Base-by-base conservation (phyloP, 148 eudicot genomes). In the Amaranthus palmeri region DNA sequence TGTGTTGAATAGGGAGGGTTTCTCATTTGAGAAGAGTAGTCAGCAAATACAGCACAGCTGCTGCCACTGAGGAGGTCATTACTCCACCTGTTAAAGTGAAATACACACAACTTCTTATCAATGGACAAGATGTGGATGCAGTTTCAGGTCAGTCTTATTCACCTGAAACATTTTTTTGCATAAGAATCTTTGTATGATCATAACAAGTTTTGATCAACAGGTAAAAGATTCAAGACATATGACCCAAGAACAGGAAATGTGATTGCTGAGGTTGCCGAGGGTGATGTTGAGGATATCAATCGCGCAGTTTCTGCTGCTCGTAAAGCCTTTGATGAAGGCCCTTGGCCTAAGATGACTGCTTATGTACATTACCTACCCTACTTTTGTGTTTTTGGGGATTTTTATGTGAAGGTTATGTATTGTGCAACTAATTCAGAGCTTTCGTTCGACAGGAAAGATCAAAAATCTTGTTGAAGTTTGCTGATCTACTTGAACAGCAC, bases 271-370 rank as follows among this genome's bases (percentile, higher is more conserved):
- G 90, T 91, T 50, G 85, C 93, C 61, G 97, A 88, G 77, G 90
- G 93, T 68, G 90, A 91, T 74, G 81, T 77, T 46, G 90, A 91
- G 80, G 97, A 91, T 65, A 74, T 91, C 25, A 77, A 91, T 73
- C 80, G 85, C 15, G 97, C 97, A 54, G 97, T 91, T 8, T 52
- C 81, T 71, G 88, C 88, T 81, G 97, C 93, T 47, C 92, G 97
- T n/a, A 84, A 84, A 78, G 97, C 95, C 8, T 91, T 91, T 41
- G 93, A 89, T 72, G 84, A 87, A 65, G 97, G 97, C 56, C 93
- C 93, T 14, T 91, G 93, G 97, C 97, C 95, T 2, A 89, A 65
- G 79, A 83, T 91, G 95, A 80, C 90, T 48, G 97, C 93, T 77
- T 87, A 88, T 84, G 97, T 89, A 87, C 36, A 80, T 10, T 65